Evolutionary conservation across 2,329 filamentous ascomycete species (phyloP), one percentile per base, ranked within the genome.

Genomic region (Calonectria pseudoreteaudii): DNA sequence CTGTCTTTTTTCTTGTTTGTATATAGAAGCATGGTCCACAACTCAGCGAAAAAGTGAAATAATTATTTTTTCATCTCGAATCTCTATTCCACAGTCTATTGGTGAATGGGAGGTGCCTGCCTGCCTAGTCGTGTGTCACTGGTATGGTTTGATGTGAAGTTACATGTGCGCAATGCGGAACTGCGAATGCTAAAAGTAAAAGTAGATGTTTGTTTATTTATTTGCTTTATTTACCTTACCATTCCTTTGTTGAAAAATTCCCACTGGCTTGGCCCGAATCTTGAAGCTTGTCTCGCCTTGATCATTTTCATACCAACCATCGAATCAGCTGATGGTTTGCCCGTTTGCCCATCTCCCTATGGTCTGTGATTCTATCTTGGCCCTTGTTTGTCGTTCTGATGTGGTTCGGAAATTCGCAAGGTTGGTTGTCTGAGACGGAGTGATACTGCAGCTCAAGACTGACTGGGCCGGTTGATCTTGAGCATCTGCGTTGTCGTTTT

Each of bases 1-100:
- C 41, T 73, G 67, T 23, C 26, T 62, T 62, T n/a, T 36, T 79
- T 34, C 31, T 34, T 76, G 73, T 75, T 68, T 74, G 79, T 80
- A 80, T 38, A 80, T 80, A 80, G 68, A 80, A 62, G 50, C 74
- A 67, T 60, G 73, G 75, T 71, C 53, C 47, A 58, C 23, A 64
- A 68, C 69, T 71, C 28, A 71, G 72, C 56, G 64, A 74, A 68
- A 73, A 71, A 70, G 56, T 28, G 56, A 62, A 71, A 68, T 56
- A 73, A 64, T 16, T 66, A 56, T 68, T 56, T 68, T 56, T 67
- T 47, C 41, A 30, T 36, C 20, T 26, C 1, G 26, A 34, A 36
- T 16, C 14, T 38, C 28, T 28, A 28, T 18, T 41, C 3, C 5
- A 44, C n/a, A 2, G 20, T n/a, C 20, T 13, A 23, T 9, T 5